Evolutionary conservation across 345 rosid species (phyloP).

Genomic region (Salix caprea): DNA sequence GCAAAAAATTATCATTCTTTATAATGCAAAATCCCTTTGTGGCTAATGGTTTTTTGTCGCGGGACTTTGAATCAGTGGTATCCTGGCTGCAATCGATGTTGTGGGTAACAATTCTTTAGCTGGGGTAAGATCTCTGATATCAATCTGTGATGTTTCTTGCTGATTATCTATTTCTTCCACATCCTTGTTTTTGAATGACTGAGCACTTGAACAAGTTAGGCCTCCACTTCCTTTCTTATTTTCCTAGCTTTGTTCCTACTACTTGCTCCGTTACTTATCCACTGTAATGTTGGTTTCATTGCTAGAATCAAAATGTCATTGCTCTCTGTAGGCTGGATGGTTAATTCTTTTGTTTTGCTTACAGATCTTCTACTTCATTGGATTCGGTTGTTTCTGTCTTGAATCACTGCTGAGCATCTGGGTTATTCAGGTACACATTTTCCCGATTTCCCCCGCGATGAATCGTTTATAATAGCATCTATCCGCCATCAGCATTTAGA

Average conservation of each 20-base stretch:
- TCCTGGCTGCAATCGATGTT: slow-evolving; percentile 28
- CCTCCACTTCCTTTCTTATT: neutral
- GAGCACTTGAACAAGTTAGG: neutral
- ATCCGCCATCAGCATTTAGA: too few species aligned
- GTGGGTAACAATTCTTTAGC: slow-evolving; percentile 8
- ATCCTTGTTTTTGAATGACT: neutral
- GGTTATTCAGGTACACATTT: slow-evolving; percentile 29
- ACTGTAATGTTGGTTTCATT: neutral
- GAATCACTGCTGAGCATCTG: slow-evolving; percentile 27
- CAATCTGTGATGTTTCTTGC: neutral
- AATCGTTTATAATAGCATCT: neutral
- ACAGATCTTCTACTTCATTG: slow-evolving; percentile 33
- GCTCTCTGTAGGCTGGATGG: neutral
- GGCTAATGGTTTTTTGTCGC: slow-evolving; percentile 7
- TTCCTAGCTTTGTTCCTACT: neutral
- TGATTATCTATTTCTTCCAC: neutral
- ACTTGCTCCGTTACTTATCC: neutral
- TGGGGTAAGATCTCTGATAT: slow-evolving; percentile 23
- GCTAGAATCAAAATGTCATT: neutral
- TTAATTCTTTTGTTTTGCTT: neutral
- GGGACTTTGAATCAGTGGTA: slow-evolving; percentile 20
- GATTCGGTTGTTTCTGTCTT: slow-evolving; percentile 29
- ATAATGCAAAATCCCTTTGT: neutral
- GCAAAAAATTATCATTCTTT: neutral
- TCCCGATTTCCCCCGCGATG: neutral